Evolutionary conservation across 331 rosid species (phyloP), one percentile per base, ranked within the genome.

Genomic region (Arachis monticola): DNA sequence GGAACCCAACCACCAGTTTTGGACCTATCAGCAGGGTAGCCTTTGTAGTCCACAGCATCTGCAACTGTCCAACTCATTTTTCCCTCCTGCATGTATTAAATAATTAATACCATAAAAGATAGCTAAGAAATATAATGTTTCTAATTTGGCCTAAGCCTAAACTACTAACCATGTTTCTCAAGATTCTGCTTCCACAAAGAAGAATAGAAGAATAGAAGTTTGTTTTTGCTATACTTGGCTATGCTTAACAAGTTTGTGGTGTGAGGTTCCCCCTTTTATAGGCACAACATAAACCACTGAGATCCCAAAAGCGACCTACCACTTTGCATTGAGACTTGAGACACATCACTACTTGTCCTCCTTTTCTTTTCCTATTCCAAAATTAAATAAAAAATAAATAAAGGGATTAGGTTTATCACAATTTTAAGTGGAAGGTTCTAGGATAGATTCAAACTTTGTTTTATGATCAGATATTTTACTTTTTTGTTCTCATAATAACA

Each of bases 1-100:
- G 95, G 80, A 7, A 79, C 81, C 98, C 98, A 91, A 73, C 98
- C 93, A 1, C 98, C 98, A 6, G 98, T 94, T 89, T 81, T 87
- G 65, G 87, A 82, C 74, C 83, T 87, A 50, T 91, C 91, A 70
- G 95, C 96, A 22, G 93, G 93, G 60, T 81, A 69, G 42, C 96
- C 96, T 78, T 83, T 83, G 80, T 87, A 91, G 83, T 94, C 90
- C 77, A 90, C 86, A 59, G 96, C 92, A 79, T 87, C 97, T 64
- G 91, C 75, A 56, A 76, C 87, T 6, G 85, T 82, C 89, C 87
- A 84, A 80, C 86, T 79, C 89, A 84, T 84, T 77, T 91, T 93
- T 64, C 75, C 85, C 64, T 87, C 95, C 96, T 94, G 85, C 30
- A 27, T 27, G 30, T 27, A 27, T 56, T 22, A 62, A 17, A 61